Base-by-base conservation (phyloP, 768 basidiomycete genomes). In the Lactarius indigo region DNA sequence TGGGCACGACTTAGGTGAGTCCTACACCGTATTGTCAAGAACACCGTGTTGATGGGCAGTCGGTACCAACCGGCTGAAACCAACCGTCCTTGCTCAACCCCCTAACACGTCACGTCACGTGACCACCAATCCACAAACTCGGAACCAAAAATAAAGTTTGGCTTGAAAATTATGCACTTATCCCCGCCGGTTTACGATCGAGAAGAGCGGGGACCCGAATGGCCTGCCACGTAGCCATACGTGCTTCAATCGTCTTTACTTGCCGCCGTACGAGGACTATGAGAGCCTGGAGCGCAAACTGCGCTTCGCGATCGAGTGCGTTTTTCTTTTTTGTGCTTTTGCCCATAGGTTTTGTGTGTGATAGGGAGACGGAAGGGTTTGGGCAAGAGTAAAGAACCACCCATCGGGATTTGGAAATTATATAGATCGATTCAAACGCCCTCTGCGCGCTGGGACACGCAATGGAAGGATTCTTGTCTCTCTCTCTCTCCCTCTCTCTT, bases 141-240 rank as follows among this genome's bases (percentile, higher is more conserved):
- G n/a, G n/a, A n/a, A n/a, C n/a, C n/a, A n/a, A n/a, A n/a, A n/a
- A n/a, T n/a, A n/a, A n/a, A n/a, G n/a, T n/a, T n/a, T n/a, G n/a
- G n/a, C n/a, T n/a, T n/a, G n/a, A n/a, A n/a, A n/a, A n/a, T n/a
- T n/a, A n/a, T n/a, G n/a, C n/a, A n/a, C n/a, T n/a, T n/a, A n/a
- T n/a, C 94, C 95, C 2, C 80, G 94, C 64, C 80, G 94, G 67
- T 97, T 97, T 75, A 97, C 95, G 13, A 95, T 97, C 67, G 94
- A 97, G 78, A 96, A 96, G 78, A 90, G 89, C 26, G 95, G 95
- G 5, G 94, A 96, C 74, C 89, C 93, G 13, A 86, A 84, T 17
- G 92, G 93, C 56, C 76, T 97, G 58, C 95, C 95, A 2, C 86
- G 95, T 74, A 90, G 89, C 71, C 95, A 96, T 75, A 97, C 94